phyloP scores from a whole-genome alignment of 768 basidiomycete species.

The Rickenella mellea region DNA sequence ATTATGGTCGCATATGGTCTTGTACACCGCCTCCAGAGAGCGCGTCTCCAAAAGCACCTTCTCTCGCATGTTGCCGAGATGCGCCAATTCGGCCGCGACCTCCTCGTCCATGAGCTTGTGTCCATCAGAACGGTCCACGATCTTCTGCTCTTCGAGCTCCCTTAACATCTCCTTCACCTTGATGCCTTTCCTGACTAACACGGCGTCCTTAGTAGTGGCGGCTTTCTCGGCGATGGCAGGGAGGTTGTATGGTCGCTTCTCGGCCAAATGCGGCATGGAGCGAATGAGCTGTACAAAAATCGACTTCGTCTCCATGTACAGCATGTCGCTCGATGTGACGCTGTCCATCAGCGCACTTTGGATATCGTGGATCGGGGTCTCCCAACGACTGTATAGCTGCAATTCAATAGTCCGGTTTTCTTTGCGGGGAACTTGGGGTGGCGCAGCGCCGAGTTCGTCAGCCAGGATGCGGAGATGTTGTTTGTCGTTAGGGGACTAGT shows the following conservation, averaged over 20 bases:
- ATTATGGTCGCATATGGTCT: slow-evolving; percentile 99
- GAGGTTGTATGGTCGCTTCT: slow-evolving; percentile 85
- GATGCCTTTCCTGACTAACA: slow-evolving; percentile 92
- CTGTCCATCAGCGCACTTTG: slow-evolving; percentile 95
- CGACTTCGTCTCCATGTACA: slow-evolving; percentile 99
- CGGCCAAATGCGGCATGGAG: slow-evolving; percentile 77
- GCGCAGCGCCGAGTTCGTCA: slow-evolving; percentile 91
- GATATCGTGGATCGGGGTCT: slow-evolving; percentile 96
- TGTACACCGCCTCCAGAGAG: slow-evolving; percentile 93
- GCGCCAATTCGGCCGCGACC: slow-evolving; percentile 88
- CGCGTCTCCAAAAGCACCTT: slow-evolving; percentile 90
- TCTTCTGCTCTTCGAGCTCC: slow-evolving; percentile 84
- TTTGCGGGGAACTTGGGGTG: slow-evolving; percentile 92
- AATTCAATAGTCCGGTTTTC: slow-evolving; percentile 94
- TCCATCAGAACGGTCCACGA: slow-evolving; percentile 75
- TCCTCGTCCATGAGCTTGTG: slow-evolving; percentile 97
- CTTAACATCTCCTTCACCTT: slow-evolving; percentile 99
- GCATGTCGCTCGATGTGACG: slow-evolving; percentile 94
- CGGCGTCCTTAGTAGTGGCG: slow-evolving; percentile 95
- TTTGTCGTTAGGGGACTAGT: slow-evolving; percentile 92
- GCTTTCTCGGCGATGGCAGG: slow-evolving; percentile 85
- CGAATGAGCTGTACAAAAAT: slow-evolving; percentile 97
- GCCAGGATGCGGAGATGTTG: slow-evolving; percentile 94
- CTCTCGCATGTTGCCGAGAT: slow-evolving; percentile 92
- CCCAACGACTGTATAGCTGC: slow-evolving; percentile 93